Conservation (phyloP, 352 stramenopile species). For the Saprolegnia parasitica region DNA sequence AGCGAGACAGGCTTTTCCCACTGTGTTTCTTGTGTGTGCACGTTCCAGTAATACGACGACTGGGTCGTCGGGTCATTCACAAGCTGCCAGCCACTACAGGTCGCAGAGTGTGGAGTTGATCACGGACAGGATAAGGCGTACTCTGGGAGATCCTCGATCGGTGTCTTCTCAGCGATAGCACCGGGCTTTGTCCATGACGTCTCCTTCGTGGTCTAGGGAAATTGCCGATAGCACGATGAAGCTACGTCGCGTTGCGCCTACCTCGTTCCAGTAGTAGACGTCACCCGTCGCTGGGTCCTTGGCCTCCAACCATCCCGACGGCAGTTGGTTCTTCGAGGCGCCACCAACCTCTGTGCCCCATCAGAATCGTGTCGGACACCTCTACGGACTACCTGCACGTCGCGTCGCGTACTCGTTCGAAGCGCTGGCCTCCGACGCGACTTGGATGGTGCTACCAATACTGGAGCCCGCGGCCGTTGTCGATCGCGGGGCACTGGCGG, state of each 20-base stretch:
- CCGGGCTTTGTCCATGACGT: constrained; percentile 65
- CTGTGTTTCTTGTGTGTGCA: constrained; percentile 62
- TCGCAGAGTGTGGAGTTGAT: background rate
- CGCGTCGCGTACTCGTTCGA: too few species aligned
- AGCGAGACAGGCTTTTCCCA: constrained; percentile 62
- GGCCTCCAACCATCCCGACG: constrained; percentile 50
- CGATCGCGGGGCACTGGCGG: constrained; percentile 2
- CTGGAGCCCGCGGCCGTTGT: constrained; percentile 16
- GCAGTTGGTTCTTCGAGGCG: constrained; percentile 26
- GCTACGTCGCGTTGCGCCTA: constrained; percentile 29
- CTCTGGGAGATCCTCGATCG: constrained; percentile 28
- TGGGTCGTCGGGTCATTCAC: constrained; percentile 51
- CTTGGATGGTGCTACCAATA: constrained; percentile 4
- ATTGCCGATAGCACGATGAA: background rate
- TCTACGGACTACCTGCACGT: background rate
- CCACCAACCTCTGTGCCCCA: constrained; percentile 21
- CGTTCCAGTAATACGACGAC: constrained; percentile 72
- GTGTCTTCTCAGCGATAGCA: background rate
- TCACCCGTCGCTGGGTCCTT: constrained; percentile 48
- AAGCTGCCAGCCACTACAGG: constrained; percentile 55
- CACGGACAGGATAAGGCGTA: background rate
- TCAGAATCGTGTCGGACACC: background rate
- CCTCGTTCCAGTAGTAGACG: constrained; percentile 80
- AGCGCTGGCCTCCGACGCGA: background rate
- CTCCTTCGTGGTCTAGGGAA: constrained; percentile 56